These are phyloP conservation scores for Hanseniaspora sp. DNA, from an alignment of 1,139 yeast species.

Conservation along the genomic window DNA sequence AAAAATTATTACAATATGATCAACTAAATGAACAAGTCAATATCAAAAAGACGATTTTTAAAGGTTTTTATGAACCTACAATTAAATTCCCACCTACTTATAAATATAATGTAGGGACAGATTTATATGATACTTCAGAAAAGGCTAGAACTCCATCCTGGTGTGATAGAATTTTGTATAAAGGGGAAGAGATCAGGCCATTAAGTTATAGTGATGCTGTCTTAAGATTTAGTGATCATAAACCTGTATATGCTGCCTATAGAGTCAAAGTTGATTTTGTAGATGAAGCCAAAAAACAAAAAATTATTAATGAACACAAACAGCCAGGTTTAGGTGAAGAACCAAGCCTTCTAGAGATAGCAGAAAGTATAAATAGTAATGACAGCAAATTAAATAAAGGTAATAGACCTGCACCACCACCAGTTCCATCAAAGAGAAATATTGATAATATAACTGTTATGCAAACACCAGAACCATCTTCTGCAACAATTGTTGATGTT, in stretches of 20 bases:
- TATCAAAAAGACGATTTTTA: conserved; percentile 53
- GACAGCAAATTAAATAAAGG: background rate
- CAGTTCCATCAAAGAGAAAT: conserved; percentile 15
- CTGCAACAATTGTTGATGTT: conserved; percentile 20
- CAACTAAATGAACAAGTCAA: conserved; percentile 67
- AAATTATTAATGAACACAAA: conserved; percentile 42
- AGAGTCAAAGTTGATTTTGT: conserved; percentile 52
- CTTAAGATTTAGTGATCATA: conserved; percentile 72
- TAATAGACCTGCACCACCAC: conserved; percentile 11
- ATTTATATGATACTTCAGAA: conserved; percentile 71
- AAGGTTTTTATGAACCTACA: conserved; percentile 65
- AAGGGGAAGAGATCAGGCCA: conserved; percentile 45
- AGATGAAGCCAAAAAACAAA: conserved; percentile 44
- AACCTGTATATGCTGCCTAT: conserved; percentile 77
- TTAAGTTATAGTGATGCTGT: conserved; percentile 49
- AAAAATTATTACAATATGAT: conserved; percentile 54
- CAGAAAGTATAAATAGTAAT: background rate
- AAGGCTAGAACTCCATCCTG: conserved; percentile 92
- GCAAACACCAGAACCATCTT: conserved; percentile 20
- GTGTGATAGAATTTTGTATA: conserved; percentile 80
- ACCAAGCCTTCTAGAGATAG: conserved; percentile 10
- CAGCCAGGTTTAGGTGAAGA: conserved; percentile 24
- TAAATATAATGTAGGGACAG: conserved; percentile 77
- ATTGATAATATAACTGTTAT: background rate
- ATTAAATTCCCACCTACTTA: conserved; percentile 80